Evolutionary conservation across 2,329 filamentous ascomycete genomes (phyloP).

Genomic region (Lachnellula suecica): DNA sequence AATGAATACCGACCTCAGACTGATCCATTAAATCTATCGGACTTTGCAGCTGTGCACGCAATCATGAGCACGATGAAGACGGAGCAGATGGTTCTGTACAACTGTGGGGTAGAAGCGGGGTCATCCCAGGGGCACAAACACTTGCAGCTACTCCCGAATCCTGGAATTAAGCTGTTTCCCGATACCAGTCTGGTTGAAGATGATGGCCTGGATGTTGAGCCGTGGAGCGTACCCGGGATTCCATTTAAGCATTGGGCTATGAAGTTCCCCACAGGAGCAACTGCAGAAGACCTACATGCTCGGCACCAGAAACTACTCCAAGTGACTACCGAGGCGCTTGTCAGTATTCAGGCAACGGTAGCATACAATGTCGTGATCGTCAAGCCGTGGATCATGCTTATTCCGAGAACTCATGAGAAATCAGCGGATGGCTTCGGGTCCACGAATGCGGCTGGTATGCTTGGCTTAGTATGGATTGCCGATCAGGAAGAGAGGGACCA

Average conservation of each 20-base stretch:
- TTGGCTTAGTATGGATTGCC: background rate
- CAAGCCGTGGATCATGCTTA: background rate
- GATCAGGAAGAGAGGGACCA: background rate
- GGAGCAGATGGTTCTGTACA: background rate
- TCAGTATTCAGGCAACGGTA: background rate
- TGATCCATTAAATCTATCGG: background rate
- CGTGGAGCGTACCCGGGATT: background rate
- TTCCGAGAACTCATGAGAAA: background rate
- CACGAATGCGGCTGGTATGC: background rate
- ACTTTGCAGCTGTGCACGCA: background rate
- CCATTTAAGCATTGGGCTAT: constrained; percentile 1
- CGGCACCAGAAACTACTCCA: background rate
- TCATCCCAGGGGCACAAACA: background rate
- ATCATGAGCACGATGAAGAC: background rate
- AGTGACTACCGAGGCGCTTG: background rate
- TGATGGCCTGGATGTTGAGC: background rate
- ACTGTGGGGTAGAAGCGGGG: background rate
- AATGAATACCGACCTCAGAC: background rate
- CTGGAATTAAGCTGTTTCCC: background rate
- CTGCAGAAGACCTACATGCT: background rate
- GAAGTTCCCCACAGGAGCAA: background rate
- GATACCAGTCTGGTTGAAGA: background rate
- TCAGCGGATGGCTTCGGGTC: background rate
- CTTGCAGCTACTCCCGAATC: background rate
- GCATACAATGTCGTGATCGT: background rate